Evolutionary conservation across 2,329 filamentous ascomycete genomes (phyloP), one percentile per base, ranked within the genome.

Genomic region (Ascosphaera acerosa): DNA sequence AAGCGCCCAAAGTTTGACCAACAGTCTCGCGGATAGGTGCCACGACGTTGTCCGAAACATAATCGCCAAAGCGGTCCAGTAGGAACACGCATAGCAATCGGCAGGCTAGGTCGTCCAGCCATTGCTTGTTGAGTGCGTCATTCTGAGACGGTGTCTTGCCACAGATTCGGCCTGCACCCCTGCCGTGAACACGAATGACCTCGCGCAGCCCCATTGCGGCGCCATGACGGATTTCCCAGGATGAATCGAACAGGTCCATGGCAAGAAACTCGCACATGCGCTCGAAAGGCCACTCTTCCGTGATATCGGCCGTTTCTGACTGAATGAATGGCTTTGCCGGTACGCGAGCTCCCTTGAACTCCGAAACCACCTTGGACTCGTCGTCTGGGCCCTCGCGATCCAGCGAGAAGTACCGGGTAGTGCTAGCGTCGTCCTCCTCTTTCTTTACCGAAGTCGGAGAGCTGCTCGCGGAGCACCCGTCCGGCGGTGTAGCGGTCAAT

Each of bases 11-110:
- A 2, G 82, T 84, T 52, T 97, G 87, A 29, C 87, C 87, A 25
- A 90, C 77, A 0, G 82, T 91, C 55, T 97, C 87, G 39, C 87
- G 66, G 38, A 97, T 92, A 0, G 87, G 87, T 1, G 87, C 87
- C 25, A 97, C 81, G 1, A 89, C 90, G 32, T 80, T 97, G 50
- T 97, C 87, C 4, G 82, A 91, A 35, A 89, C 87, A 54, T 92
- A 97, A 47, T 97, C 87, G 34, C 82, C 89, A 46, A 97, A 97
- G 32, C 82, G 72, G 53, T 97, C 87, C 10, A 97, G 69, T 71
- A 97, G 92, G 43, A 97, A 73, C 32, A 97, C 82, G 47, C 78
- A 91, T 50, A 82, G 84, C 30, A 97, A 64, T 16, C 87, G 76
- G 44, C 82, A 92, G n/a, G 82, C 80, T 32, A 97, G 62, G 45